These are phyloP conservation scores for Carex scoparia DNA, from an alignment of 176 grass and related monocot genomes.

Conservation along the genomic window DNA sequence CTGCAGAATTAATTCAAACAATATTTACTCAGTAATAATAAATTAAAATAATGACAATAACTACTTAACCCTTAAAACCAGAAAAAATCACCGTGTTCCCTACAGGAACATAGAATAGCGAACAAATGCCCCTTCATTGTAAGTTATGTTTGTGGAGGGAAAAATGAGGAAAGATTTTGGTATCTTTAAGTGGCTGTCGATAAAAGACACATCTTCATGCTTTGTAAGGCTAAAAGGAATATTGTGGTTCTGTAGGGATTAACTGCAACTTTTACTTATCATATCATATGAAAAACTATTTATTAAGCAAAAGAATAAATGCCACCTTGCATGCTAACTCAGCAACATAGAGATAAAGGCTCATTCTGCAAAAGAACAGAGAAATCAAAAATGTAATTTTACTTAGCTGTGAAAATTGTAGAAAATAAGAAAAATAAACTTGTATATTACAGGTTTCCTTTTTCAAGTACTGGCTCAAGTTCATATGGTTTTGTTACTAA, in stretches of 20 bases:
- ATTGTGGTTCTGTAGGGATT: background rate
- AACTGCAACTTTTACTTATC: background rate
- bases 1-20: slow-evolving; percentile 38
- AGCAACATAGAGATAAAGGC: slow-evolving; percentile 70
- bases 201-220: background rate
- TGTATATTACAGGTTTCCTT: slow-evolving; percentile 17
- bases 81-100: background rate
- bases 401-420: slow-evolving; percentile 10
- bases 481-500: background rate
- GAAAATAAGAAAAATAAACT: background rate
- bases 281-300: background rate
- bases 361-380: slow-evolving; percentile 56
- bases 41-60: slow-evolving; percentile 1
- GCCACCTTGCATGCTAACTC: slow-evolving; percentile 76
- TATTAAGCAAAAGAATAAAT: slow-evolving; percentile 10
- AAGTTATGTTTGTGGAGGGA: background rate
- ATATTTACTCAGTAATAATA: background rate
- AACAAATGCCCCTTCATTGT: background rate
- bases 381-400: slow-evolving; percentile 22
- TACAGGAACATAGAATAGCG: background rate
- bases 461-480: background rate
- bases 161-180: background rate
- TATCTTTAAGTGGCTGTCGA: background rate
- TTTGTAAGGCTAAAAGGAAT: background rate
- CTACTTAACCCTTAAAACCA: background rate